These are phyloP conservation scores for Gamsiella multidivaricata DNA, from an alignment of 192 early-diverging fungal genomes.

Conservation along the genomic window DNA sequence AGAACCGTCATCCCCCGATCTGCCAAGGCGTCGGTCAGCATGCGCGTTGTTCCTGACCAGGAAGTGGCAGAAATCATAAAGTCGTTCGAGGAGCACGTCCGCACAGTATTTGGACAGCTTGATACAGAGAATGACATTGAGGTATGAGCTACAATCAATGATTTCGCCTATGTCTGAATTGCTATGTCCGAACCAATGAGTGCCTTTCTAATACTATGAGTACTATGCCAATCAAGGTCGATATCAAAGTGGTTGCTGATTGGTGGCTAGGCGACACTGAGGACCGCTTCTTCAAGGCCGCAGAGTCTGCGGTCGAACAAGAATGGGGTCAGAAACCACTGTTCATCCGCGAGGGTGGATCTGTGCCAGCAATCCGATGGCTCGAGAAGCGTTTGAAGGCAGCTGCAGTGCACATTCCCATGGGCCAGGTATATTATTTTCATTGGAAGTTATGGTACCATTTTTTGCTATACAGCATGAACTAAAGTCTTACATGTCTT, in stretches of 20 bases:
- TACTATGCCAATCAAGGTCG: constrained; percentile 52
- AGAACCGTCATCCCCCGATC: constrained; percentile 76
- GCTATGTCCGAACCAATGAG: too few relatives aligned
- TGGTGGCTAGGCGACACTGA: constrained; percentile 83
- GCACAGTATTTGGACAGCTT: constrained; percentile 60
- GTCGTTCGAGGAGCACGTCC: constrained; percentile 67
- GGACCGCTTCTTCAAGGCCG: constrained; percentile 74
- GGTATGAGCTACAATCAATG: constrained; percentile 36
- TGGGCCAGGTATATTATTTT: constrained; percentile 68
- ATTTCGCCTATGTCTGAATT: neutral
- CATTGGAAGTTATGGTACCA: too few relatives aligned
- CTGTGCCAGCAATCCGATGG: constrained; percentile 81
- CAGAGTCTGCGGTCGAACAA: constrained; percentile 70
- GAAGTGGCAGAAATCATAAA: constrained; percentile 67
- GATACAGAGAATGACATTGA: constrained; percentile 60
- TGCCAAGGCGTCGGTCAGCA: constrained; percentile 75
- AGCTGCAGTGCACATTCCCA: constrained; percentile 77
- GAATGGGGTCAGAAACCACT: constrained; percentile 73
- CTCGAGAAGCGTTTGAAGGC: constrained; percentile 74
- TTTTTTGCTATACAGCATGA: too few relatives aligned
- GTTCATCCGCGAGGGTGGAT: constrained; percentile 82
- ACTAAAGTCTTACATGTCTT: too few relatives aligned
- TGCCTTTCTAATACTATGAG: too few relatives aligned
- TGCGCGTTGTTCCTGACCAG: constrained; percentile 84
- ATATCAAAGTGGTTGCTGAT: constrained; percentile 72